Percentiles rank a stretch among this genome's conserved stretches.
Conservation (phyloP, 1,284 basidiomycete species). For the Butyriboletus pseudospeciosus region DNA sequence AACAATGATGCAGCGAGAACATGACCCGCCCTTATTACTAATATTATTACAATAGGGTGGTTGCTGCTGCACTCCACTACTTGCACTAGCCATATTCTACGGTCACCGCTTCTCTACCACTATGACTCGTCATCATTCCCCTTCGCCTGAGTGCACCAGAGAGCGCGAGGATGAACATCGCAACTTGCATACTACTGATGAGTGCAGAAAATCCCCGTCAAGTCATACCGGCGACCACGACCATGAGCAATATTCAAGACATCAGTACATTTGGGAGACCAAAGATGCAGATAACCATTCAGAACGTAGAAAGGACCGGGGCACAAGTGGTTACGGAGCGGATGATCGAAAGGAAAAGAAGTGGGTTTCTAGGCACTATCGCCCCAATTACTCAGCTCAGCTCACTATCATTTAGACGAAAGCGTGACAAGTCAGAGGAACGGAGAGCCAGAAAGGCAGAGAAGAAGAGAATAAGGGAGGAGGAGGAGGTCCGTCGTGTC, state of each 20-base stretch:
- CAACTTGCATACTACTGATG: slow-evolving; percentile 28
- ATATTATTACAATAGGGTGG: not conserved
- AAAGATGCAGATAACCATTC: slow-evolving; percentile 37
- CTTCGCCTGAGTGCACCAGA: slow-evolving; percentile 44
- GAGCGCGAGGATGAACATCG: slow-evolving; percentile 30
- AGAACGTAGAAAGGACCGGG: slow-evolving; percentile 44
- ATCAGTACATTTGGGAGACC: slow-evolving; percentile 35
- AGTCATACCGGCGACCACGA: slow-evolving; percentile 41
- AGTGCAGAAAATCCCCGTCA: slow-evolving; percentile 35
- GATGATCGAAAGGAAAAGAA: slow-evolving; percentile 54
- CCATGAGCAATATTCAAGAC: slow-evolving; percentile 24
- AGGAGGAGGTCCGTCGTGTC: slow-evolving; percentile 82
- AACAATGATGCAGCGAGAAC: not conserved
- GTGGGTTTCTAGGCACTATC: slow-evolving; percentile 38
- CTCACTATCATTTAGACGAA: slow-evolving; percentile 49
- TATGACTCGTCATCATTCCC: slow-evolving; percentile 38
- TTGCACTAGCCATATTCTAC: not conserved
- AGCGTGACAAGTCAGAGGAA: slow-evolving; percentile 77
- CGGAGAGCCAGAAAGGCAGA: slow-evolving; percentile 74
- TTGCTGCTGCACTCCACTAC: not conserved
- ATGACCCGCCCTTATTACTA: not conserved
- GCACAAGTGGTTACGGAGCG: slow-evolving; percentile 39
- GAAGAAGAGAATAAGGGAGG: slow-evolving; percentile 74
- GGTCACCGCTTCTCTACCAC: not conserved
- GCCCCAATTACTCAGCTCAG: not conserved